Conservation (phyloP, 2,329 filamentous ascomycete species). For the Penicillium palitans region DNA sequence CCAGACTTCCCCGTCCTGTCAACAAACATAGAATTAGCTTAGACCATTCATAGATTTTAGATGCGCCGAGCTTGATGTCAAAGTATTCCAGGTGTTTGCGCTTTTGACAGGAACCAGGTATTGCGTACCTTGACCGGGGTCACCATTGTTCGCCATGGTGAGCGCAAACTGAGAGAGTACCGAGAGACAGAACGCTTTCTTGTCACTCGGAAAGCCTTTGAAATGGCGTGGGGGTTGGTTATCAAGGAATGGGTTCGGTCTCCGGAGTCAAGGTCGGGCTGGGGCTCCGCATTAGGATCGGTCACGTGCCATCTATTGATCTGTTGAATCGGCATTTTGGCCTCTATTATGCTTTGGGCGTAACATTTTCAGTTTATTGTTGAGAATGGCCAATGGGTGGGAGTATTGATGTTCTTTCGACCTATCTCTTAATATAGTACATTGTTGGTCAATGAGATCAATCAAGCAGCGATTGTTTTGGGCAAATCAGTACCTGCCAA, state of each 20-base stretch:
- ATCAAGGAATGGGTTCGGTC: constrained; percentile 12
- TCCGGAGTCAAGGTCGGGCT: constrained; percentile 25
- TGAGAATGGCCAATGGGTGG: neutral
- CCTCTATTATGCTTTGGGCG: neutral
- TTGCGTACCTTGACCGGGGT: constrained; percentile 36
- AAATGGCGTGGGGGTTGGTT: neutral
- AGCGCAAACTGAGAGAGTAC: constrained; percentile 11
- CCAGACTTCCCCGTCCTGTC: constrained; percentile 37
- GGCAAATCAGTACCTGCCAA: neutral
- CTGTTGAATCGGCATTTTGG: neutral
- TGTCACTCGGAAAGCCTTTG: constrained; percentile 1
- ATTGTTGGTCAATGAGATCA: neutral
- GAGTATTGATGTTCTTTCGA: neutral
- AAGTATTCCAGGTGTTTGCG: constrained; percentile 9
- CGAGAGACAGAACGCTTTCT: constrained; percentile 8
- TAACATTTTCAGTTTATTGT: neutral
- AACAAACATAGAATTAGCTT: constrained; percentile 7
- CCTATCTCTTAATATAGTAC: neutral
- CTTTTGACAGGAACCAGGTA: constrained; percentile 6
- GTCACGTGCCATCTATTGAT: constrained; percentile 23
- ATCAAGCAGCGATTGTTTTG: neutral
- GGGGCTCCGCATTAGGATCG: constrained; percentile 29
- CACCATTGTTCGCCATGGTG: constrained; percentile 40
- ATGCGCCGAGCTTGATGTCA: neutral
- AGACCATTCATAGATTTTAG: neutral